Evolutionary conservation across 1,284 basidiomycete species (phyloP), one percentile per base, ranked within the genome.

Genomic region (Leccinum idahoense): DNA sequence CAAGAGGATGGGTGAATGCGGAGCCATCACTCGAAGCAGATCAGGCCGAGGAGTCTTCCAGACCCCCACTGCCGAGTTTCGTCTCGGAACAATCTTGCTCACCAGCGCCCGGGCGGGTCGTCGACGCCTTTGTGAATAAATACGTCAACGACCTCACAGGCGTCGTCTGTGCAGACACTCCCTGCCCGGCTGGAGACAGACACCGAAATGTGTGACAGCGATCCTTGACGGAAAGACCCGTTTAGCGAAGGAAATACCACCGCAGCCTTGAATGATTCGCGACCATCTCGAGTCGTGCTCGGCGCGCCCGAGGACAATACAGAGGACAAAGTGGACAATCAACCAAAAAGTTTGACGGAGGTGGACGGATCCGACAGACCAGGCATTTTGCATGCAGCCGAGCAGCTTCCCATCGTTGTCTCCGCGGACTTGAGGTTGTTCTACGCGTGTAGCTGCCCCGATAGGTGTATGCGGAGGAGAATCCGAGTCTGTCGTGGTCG

Each of bases 401-500:
- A 62, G 56, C 4, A 58, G 58, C 10, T 59, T 60, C 23, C 54
- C 62, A 1, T 66, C 67, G n/a, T 68, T 63, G 51, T 70, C 71
- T 55, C 62, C 64, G 29, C 63, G 60, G 53, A 69, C 57, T 49
- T 51, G 68, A 4, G 60, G 26, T 5, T 37, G 59, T 32, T 62
- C 63, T 10, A 60, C 51, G 10, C 60, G 62, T 11, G 61, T 64
- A 26, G 46, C 12, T 41, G 58, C 54, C 23, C 71, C 71, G 20
- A 72, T 53, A 14, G 72, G 73, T 12, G 73, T 74, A 18, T 71
- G 69, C 7, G 70, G 71, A 7, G 63, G 63, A 62, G 70, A 72
- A 63, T 72, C 71, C 6, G 72, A 72, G 61, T 74, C 72, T 5
- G 71, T 74, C 2, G 71, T 73, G 0, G 72, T 74, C n/a, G 70